Evolutionary conservation across 2,329 filamentous ascomycete species (phyloP).

Genomic region (Talaromyces pinophilus): DNA sequence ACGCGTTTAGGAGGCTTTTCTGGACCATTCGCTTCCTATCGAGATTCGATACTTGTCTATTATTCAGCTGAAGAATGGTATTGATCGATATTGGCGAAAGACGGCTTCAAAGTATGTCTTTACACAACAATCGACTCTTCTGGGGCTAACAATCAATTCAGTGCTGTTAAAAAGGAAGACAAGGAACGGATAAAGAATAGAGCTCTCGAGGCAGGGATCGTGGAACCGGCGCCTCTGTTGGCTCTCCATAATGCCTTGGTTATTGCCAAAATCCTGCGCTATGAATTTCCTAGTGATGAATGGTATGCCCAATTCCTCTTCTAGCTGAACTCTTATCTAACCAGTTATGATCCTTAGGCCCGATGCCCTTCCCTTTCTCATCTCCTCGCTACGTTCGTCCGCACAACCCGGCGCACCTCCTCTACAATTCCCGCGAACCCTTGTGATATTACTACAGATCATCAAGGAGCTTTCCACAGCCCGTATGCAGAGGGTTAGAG

Average conservation of each 20-base stretch:
- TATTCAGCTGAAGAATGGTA: conserved; percentile 94
- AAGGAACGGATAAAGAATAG: conserved; percentile 74
- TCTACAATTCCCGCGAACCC: conserved; percentile 67
- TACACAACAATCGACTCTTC: background rate
- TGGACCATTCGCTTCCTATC: conserved; percentile 73
- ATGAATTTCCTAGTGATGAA: conserved; percentile 77
- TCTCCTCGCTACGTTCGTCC: conserved; percentile 63
- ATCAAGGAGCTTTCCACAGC: conserved; percentile 89
- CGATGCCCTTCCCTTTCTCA: conserved; percentile 55
- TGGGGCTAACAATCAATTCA: conserved; percentile 29
- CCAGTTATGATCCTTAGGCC: conserved; percentile 38
- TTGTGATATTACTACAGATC: conserved; percentile 78
- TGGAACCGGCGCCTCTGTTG: conserved; percentile 72
- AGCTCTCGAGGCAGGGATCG: conserved; percentile 73
- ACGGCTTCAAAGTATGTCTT: conserved; percentile 64
- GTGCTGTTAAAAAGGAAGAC: conserved; percentile 66
- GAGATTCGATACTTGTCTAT: conserved; percentile 86
- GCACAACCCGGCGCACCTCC: conserved; percentile 57
- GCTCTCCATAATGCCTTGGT: conserved; percentile 87
- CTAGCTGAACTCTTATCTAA: background rate
- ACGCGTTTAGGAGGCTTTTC: conserved; percentile 66
- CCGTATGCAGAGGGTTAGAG: conserved; percentile 71
- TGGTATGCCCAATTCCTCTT: conserved; percentile 56
- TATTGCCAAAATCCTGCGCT: conserved; percentile 81
- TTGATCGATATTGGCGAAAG: conserved; percentile 91